Conservation (phyloP, 345 rosid genomes). For the Arabis alpina region DNA sequence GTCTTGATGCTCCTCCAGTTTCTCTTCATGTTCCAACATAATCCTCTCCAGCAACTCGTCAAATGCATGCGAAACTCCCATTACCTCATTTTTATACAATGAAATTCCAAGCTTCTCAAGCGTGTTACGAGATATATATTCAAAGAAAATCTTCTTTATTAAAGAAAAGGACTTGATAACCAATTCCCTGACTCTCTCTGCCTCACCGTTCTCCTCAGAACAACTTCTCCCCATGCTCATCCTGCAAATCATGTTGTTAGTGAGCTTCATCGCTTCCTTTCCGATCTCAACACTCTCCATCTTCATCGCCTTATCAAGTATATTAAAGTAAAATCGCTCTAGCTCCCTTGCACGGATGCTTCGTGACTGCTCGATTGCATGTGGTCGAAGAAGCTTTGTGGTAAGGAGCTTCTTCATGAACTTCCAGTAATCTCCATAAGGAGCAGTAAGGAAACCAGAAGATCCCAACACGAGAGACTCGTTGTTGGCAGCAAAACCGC, state of each 20-base stretch:
- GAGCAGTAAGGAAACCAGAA: background rate
- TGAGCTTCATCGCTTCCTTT: conserved; percentile 10
- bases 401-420: conserved; percentile 15
- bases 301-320: conserved; percentile 7
- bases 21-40: conserved; percentile 53
- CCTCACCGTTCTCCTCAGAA: conserved; percentile 18
- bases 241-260: background rate
- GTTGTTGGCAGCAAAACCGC: background rate
- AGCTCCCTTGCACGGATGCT: conserved; percentile 16
- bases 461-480: conserved; percentile 23
- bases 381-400: background rate
- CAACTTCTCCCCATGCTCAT: conserved; percentile 27
- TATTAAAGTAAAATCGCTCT: background rate
- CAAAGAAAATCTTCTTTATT: conserved; percentile 5
- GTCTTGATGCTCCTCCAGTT: conserved; percentile 23
- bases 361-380: background rate
- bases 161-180: background rate
- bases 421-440: conserved; percentile 28
- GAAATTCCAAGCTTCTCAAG: conserved; percentile 31
- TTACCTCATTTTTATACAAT: conserved; percentile 53
- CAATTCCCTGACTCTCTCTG: background rate
- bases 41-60: conserved; percentile 61
- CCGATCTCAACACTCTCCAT: background rate
- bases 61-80: conserved; percentile 51
- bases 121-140: background rate